Percentiles rank a stretch among this genome's conserved stretches.
phyloP scores from a whole-genome alignment of 805 yeast genomes.

The Spathaspora gorwiae region DNA sequence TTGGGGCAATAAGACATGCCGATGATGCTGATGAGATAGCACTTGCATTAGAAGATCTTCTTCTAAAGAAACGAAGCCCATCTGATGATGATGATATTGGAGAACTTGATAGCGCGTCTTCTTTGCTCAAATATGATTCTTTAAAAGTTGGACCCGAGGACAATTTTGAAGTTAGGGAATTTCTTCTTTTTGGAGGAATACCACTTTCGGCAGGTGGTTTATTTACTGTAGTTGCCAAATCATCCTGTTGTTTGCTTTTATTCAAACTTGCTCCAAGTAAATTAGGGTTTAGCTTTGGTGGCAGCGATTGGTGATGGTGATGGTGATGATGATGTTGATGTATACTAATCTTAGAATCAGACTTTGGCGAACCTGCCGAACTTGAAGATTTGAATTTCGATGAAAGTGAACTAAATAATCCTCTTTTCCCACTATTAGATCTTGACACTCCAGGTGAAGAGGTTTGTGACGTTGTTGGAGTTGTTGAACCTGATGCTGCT shows the following conservation, averaged over 20 bases:
- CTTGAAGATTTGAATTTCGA: constrained; percentile 32
- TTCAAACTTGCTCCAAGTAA: constrained; percentile 8
- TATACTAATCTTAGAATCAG: not conserved
- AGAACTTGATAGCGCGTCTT: constrained; percentile 1
- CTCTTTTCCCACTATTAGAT: constrained; percentile 15
- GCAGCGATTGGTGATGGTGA: not conserved
- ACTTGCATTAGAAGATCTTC: constrained; percentile 10
- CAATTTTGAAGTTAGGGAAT: constrained; percentile 6
- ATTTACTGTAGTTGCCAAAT: constrained; percentile 13
- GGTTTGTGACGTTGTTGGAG: constrained; percentile 4
- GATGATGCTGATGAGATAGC: not conserved
- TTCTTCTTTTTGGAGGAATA: constrained; percentile 7
- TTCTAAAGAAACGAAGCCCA: constrained; percentile 7
- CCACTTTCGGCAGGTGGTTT: constrained; percentile 23
- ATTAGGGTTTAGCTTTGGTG: constrained; percentile 4
- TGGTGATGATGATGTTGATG: not conserved
- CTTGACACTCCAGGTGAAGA: constrained; percentile 14
- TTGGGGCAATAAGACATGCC: not conserved
- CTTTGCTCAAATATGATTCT: constrained; percentile 3
- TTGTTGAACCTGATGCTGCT: constrained; percentile 14
- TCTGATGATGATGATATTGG: not conserved
- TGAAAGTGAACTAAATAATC: constrained; percentile 36
- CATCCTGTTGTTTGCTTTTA: constrained; percentile 14
- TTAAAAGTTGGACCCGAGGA: constrained; percentile 5
- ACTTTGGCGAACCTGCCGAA: constrained; percentile 4